Base-by-base conservation (phyloP, 805 yeast species). In the Candida anglica region DNA sequence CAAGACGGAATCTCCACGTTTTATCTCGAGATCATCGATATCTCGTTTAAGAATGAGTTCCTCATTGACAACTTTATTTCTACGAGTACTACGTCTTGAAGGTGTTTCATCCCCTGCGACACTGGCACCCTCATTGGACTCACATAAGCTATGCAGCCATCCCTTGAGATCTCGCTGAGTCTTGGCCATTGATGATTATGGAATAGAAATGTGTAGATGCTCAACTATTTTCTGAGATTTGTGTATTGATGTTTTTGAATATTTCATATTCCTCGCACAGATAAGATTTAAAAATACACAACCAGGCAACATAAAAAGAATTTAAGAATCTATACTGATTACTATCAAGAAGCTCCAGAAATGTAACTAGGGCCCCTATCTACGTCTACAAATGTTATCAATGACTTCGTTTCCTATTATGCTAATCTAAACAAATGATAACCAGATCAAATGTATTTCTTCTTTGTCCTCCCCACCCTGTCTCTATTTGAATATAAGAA, bases 401-500 rank as follows among this genome's bases (percentile, higher is more conserved):
- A 10, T 20, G 22, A 10, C 10, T 7, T 10, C 10, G 22, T 18
- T 11, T n/a, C n/a, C n/a, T n/a, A n/a, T n/a, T 15, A 27, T 27
- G 30, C 30, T 13, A 27, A 17, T 26, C 11, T 15, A 11, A 17
- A 16, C 18, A 7, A 15, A 14, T 27, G 30, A 27, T 27, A 27
- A 11, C 30, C 30, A 27, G 30, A 27, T 27, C 30, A 17, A 20
- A 6, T 16, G n/a, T 13, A n/a, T n/a, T 19, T 30, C 15, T 15
- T 11, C 14, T 21, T n/a, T n/a, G n/a, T n/a, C n/a, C n/a, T n/a
- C n/a, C n/a, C n/a, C n/a, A n/a, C n/a, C n/a, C n/a, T n/a, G n/a
- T n/a, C n/a, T n/a, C n/a, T n/a, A 54, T 41, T 66, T 68, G 54
- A 86, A 89, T 8, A 89, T 70, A 33, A 91, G 69, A 18, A 91